phyloP scores from a whole-genome alignment of 1,139 yeast species.

The Cylindricascospora bacillispora region DNA sequence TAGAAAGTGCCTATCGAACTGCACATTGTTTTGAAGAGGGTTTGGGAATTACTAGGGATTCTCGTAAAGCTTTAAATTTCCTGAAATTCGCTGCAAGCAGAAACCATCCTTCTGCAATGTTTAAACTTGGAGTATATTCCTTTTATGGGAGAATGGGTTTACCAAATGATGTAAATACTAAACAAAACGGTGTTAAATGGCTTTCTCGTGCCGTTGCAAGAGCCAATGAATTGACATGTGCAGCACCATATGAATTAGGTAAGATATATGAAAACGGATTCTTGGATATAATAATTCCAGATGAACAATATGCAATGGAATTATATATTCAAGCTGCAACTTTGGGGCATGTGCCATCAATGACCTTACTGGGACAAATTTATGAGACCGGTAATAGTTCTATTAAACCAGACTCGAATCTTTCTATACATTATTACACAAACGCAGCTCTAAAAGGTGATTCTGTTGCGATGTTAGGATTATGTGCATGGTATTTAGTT shows the following conservation, averaged over 20 bases:
- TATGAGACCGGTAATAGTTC: conserved; percentile 72
- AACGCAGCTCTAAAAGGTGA: conserved; percentile 86
- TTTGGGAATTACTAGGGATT: conserved; percentile 80
- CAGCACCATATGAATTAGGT: conserved; percentile 89
- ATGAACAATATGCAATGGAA: conserved; percentile 72
- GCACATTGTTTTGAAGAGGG: conserved; percentile 91
- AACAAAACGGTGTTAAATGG: conserved; percentile 89
- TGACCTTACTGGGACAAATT: conserved; percentile 65
- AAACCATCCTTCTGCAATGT: conserved; percentile 93
- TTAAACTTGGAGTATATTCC: conserved; percentile 75
- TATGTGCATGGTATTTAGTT: conserved; percentile 93
- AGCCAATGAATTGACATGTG: conserved; percentile 75
- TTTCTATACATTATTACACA: conserved; percentile 86
- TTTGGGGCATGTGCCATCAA: conserved; percentile 71
- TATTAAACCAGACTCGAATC: conserved; percentile 70
- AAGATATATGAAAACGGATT: conserved; percentile 77
- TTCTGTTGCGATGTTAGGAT: conserved; percentile 77
- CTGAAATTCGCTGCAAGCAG: conserved; percentile 79
- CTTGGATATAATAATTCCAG: conserved; percentile 75
- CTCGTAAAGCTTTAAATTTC: conserved; percentile 74
- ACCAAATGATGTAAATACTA: conserved; percentile 50
- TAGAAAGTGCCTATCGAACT: conserved; percentile 83
- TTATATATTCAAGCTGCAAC: conserved; percentile 84
- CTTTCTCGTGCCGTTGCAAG: conserved; percentile 71
- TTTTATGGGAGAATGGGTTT: conserved; percentile 80